phyloP scores from a whole-genome alignment of 768 basidiomycete genomes.

The Podaxis sp. region DNA sequence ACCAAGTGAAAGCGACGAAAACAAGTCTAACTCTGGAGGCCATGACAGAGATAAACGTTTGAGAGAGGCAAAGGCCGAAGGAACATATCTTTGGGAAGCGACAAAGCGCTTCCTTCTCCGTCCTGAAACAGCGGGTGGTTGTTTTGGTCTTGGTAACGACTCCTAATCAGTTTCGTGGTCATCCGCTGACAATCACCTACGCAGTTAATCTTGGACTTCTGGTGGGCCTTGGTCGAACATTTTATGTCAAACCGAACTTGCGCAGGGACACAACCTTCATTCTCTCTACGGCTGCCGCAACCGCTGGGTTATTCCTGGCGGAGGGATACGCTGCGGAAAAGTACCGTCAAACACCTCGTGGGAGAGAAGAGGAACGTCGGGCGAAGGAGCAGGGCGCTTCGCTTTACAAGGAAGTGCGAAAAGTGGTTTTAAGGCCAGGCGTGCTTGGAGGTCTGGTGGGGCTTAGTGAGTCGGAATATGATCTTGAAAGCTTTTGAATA shows the following conservation, averaged over 20 bases:
- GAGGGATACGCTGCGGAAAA: conserved; percentile 66
- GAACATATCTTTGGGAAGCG: conserved; percentile 48
- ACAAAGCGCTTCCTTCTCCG: conserved; percentile 55
- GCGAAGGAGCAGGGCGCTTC: conserved; percentile 56
- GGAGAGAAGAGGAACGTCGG: conserved; percentile 53
- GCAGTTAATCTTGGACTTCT: conserved; percentile 73
- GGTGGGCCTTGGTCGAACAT: conserved; percentile 56
- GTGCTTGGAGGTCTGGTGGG: conserved; percentile 66
- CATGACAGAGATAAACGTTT: conserved; percentile 29
- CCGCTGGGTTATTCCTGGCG: conserved; percentile 54
- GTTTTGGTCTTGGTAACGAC: conserved; percentile 62
- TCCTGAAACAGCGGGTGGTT: conserved; percentile 70
- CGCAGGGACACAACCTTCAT: conserved; percentile 56
- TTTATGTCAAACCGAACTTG: conserved; percentile 60
- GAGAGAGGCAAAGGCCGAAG: conserved; percentile 49
- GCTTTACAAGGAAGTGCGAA: conserved; percentile 52
- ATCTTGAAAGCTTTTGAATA: neutral
- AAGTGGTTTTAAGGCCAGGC: conserved; percentile 60
- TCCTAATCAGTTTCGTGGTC: neutral
- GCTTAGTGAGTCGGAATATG: conserved; percentile 39
- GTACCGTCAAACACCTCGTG: conserved; percentile 56
- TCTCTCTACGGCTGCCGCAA: conserved; percentile 49
- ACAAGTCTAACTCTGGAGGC: conserved; percentile 11
- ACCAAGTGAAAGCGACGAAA: conserved; percentile 10
- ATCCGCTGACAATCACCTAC: neutral